Conservation (phyloP, 1,284 basidiomycete genomes). For the Cystobasidiaceae sp. region DNA sequence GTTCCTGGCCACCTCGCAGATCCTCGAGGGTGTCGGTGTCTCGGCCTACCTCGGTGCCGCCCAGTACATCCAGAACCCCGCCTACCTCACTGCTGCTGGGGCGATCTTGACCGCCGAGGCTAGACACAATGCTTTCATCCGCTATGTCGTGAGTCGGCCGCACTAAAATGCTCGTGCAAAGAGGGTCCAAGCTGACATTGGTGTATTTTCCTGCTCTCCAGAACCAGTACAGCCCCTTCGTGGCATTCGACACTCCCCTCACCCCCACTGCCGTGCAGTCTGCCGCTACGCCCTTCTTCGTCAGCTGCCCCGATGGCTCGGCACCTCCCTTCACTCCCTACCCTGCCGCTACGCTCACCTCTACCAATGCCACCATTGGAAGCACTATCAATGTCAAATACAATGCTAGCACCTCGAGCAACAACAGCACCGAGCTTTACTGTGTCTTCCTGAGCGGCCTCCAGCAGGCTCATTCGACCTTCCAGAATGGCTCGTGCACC, state of each 20-base stretch:
- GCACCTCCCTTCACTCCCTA: conserved; percentile 4
- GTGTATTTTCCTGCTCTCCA: no score
- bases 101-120: conserved; percentile 47
- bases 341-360: conserved; percentile 2
- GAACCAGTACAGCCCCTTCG: not conserved
- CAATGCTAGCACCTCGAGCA: not conserved
- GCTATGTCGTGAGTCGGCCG: no score
- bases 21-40: conserved; percentile 56
- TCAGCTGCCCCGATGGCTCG: not conserved
- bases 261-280: not conserved
- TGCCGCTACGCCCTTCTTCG: not conserved
- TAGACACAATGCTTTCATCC: conserved; percentile 16
- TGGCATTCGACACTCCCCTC: conserved; percentile 1
- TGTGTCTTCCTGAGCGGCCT: conserved; percentile 4
- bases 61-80: conserved; percentile 46
- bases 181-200: no score
- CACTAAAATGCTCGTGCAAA: no score
- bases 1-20: conserved; percentile 55
- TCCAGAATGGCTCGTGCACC: not conserved
- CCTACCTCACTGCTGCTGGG: conserved; percentile 46
- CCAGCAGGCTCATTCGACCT: not conserved
- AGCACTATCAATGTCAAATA: not conserved
- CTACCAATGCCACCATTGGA: not conserved
- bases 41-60: conserved; percentile 55
- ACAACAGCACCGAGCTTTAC: not conserved